Evolutionary conservation across 2,329 filamentous ascomycete species (phyloP), one percentile per base, ranked within the genome.

Genomic region (Simplicillium aogashimaense): DNA sequence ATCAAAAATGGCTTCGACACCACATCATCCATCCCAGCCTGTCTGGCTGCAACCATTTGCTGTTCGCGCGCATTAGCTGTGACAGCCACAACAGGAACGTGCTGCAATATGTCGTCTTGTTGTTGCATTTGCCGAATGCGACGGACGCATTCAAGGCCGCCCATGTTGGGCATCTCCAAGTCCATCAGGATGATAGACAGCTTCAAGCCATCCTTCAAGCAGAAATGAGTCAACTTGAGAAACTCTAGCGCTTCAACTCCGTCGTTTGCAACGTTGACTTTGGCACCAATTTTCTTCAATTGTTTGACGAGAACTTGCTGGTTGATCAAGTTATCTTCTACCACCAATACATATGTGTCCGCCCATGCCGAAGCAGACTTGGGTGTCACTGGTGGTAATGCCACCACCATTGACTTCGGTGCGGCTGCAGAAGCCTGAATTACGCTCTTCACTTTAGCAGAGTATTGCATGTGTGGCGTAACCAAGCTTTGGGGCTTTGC

Each of bases 311-410:
- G 58, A 32, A 81, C 78, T 48, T 79, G 80, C 51, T 82, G 79
- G 52, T 83, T 83, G 45, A 81, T 78, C 4, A 70, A 62, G 50
- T 83, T 83, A 51, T 83, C 79, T 54, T 83, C 79, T 0, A 83
- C 79, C 3, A 83, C 61, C 7, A 83, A 59, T 2, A 83, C 70
- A 31, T 69, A 69, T 43, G 77, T 63, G 8, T 71, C 20, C 9
- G 20, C 9, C 20, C 20, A 25, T 9, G 20, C 6, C 20, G 20
- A 25, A 28, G 33, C 29, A 30, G 20, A 10, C 25, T 16, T 12
- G 35, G 12, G 34, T 34, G 31, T 10, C 34, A 11, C 29, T 14
- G 3, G 5, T 25, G 20, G 6, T 25, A 25, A 9, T 25, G 20
- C 9, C 20, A 9, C 20, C 20, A 25, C 5, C 5, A 9, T 13